Base-by-base conservation (phyloP, 192 early-diverging fungal species). In the Coemansia sp. region DNA sequence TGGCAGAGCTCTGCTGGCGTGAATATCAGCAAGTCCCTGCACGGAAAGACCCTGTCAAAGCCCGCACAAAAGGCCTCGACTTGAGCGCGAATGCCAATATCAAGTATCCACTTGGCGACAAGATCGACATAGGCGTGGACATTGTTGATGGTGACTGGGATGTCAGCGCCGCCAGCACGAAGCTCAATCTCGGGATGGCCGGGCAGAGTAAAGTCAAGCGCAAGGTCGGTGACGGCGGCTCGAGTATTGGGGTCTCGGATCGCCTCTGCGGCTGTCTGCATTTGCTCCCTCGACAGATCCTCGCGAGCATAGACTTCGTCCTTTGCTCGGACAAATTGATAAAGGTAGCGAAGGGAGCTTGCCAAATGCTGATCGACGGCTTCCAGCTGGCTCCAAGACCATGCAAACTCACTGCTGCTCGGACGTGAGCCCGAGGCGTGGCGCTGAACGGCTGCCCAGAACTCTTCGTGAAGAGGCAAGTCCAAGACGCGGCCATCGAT, bases 401-500 rank as follows among this genome's bases (percentile, higher is more conserved):
- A 72, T 8, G 57, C 12, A 2, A 54, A 15, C 10, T 43, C 57
- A 22, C 47, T 25, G 47, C 12, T 14, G 47, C 5, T 22, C 10
- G 24, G 47, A 3, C 47, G 47, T 4, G 47, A 8, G 22, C 17
- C 37, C 9, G 17, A 27, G 12, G 14, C 19, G 14, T 87, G 70
- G 39, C 85, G 84, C 27, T 94, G 82, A 15, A 91, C 79, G 47
- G 89, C 82, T 10, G 88, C 85, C 56, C 96, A 84, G 71, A 98
- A 96, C 8, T 89, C 64, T 1, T 85, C 66, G 57, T 86, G 88
- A 60, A 98, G 87, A 3, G 90, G 90, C 53, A 98, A 73, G 71
- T 97, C 95, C 36, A 98, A 84, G 7, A 94, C 87, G 47, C 96
- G 84, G 35, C 86, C 86, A 65, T 98, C 96, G 38, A 96, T 74